Evolutionary conservation across 2,329 filamentous ascomycete genomes (phyloP), one percentile per base, ranked within the genome.

Genomic region (Stachybotrys elegans): DNA sequence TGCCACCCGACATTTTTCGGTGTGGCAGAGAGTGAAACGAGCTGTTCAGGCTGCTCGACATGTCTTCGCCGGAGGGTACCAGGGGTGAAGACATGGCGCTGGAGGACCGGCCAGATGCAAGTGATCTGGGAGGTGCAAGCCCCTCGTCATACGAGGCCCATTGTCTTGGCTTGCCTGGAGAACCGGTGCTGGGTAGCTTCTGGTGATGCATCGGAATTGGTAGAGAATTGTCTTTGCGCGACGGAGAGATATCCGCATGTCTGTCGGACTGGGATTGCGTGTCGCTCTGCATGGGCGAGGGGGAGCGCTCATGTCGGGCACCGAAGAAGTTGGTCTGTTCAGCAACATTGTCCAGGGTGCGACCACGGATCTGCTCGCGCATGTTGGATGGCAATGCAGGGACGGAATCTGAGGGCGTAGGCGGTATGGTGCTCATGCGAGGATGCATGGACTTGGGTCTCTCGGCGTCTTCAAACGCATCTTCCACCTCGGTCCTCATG

Each of bases 1-100:
- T 91, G 52, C 84, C 84, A 14, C 80, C 78, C 2, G 91, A 95
- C 40, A 90, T 69, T 59, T 93, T 93, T 35, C 90, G 80, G n/a
- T 79, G 71, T 22, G 81, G 76, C 6, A 85, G 81, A 40, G 88
- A 88, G 42, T 76, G 69, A 29, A 76, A 68, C 1, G 76, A 79
- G 14, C 66, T 65, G 46, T 67, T 65, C 58, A 83, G 71, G 37
- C 75, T 76, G 46, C 62, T 67, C 14, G 75, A 68, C 37, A 73
- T 75, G 43, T 92, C 88, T 43, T 89, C 86, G 41, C 91, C 87
- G 2, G 80, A 83, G 22, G 79, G 81, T 44, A 86, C 76, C 8
- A 76, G 66, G 13, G 84, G 80, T 5, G 78, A 73, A n/a, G 78
- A 81, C 57, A 79, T 73, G 44, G 79, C 76, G 51, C 83, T 84